Evolutionary conservation across 2,329 filamentous ascomycete genomes (phyloP), one percentile per base, ranked within the genome.

Genomic region (Eutypa lata): DNA sequence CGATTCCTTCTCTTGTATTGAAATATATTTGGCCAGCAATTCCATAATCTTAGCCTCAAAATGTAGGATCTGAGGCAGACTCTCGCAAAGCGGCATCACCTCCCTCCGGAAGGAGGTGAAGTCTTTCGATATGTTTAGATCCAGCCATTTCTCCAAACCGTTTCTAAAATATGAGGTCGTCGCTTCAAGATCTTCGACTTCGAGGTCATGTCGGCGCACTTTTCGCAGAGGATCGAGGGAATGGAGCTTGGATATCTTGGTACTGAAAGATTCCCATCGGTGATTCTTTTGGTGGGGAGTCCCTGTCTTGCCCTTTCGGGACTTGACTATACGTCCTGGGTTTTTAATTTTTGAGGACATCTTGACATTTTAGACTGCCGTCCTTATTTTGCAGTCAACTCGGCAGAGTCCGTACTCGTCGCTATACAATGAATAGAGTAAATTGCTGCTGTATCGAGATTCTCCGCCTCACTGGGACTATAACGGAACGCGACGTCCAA

Each of bases 141-240:
- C 94, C 51, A 82, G 77, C 94, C 94, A 99, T 81, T 89, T 90
- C 58, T 91, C 85, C 58, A 97, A 76, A 1, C 90, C 86, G 45
- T 85, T 86, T 62, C 86, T 84, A 63, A 99, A 91, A 72, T 96
- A 94, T 19, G 93, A 97, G n/a, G 89, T 89, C 26, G 86, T 83
- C 21, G 86, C 80, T 55, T 86, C 83, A 65, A 87, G 78, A 70
- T 92, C 87, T 76, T 90, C 87, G 66, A 87, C 84, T 57, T 92
- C 88, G 74, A 94, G 85, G 65, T 89, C 86, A 75, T 95, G 83
- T 69, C 88, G 88, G 72, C 91, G 90, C 64, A 95, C 88, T 73
- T 88, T 88, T 71, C 94, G 91, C 61, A 99, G 82, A 45, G 94
- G 94, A 65, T 99, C 93, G 74, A 99, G 81, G 31, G 84, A 84